Percentiles rank a stretch among this genome's conserved stretches.
phyloP scores from a whole-genome alignment of 75 land plant genomes.

The Selaginella moellendorffii region DNA sequence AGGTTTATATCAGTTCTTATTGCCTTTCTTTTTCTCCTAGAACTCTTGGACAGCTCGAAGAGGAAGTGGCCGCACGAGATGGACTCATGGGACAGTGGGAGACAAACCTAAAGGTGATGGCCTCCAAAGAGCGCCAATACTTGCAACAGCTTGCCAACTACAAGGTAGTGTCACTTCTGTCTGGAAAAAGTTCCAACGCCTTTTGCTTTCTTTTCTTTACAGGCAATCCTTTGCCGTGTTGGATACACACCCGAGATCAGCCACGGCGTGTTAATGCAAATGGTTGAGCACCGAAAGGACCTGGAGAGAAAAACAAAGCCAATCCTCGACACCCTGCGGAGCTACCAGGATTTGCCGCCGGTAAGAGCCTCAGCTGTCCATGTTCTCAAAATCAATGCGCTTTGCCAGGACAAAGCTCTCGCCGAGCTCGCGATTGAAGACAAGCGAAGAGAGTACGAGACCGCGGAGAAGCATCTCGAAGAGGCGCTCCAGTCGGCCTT shows the following conservation, averaged over 20 bases:
- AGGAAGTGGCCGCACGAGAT: slow-evolving; percentile 66
- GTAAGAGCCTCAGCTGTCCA: slow-evolving; percentile 17
- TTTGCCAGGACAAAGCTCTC: slow-evolving; percentile 68
- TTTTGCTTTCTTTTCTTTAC: slow-evolving; percentile 10
- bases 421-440: slow-evolving; percentile 97
- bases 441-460: slow-evolving; percentile 83
- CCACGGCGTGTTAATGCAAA: slow-evolving; percentile 85
- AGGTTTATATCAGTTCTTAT: background rate
- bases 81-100: slow-evolving; percentile 88
- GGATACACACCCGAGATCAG: slow-evolving; percentile 91
- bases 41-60: slow-evolving; percentile 69
- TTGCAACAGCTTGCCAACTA: slow-evolving; percentile 63
- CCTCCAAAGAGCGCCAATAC: slow-evolving; percentile 83
- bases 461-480: slow-evolving; percentile 88
- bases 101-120: slow-evolving; percentile 81
- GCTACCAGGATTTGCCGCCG: slow-evolving; percentile 97
- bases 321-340: slow-evolving; percentile 77
- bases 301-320: slow-evolving; percentile 94
- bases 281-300: slow-evolving; percentile 88
- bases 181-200: too few species aligned
- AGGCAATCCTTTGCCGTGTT: slow-evolving; percentile 69
- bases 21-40: slow-evolving; percentile 15
- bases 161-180: slow-evolving; percentile 33
- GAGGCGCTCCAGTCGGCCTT: slow-evolving; percentile 83
- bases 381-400: background rate